Evolutionary conservation across 2,329 filamentous ascomycete genomes (phyloP), one percentile per base, ranked within the genome.

Genomic region (Torrubiellomyces zombiae): DNA sequence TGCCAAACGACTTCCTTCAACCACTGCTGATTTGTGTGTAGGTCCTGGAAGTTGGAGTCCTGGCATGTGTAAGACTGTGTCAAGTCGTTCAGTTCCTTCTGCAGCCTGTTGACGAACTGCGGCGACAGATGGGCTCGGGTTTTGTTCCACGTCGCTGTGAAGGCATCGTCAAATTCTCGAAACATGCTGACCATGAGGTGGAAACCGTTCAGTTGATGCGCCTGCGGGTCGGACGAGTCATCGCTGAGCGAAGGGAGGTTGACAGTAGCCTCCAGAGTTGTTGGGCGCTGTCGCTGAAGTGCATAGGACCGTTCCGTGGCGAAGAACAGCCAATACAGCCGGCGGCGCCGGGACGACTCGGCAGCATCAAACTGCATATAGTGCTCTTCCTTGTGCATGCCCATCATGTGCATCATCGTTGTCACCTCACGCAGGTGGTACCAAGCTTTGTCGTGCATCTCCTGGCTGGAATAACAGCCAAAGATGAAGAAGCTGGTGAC

Each of bases 401-500:
- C 60, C 15, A 57, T 47, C 38, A 75, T 63, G 37, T 70, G 61
- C 15, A 65, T 60, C 47, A 86, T 58, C 5, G 78, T 83, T 2
- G 71, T 75, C 5, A 76, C 75, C 48, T 89, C 79, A 14, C 78
- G 70, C 7, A 86, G 55, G 43, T 81, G 71, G 42, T 73, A 83
- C 78, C 79, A 86, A 2, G 77, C 78, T 45, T 73, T 72, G 33
- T 77, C 71, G 44, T 83, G 75, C 44, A 73, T 60, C 33, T 82
- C 75, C 23, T 80, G 53, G 18, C 69, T 74, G 32, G 76, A 75
- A 44, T 75, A 69, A 29, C 73, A 75, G 18, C 67, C 75, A 38
- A 80, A 83, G 14, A 86, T 46, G 45, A 86, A 83, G 48, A 79
- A 82, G 27, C 75, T 82, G n/a, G 75, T 81, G 30, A 73, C 68